Evolutionary conservation across 169 alveolate genomes (phyloP).

Genomic region (Plasmodium yoelii): DNA sequence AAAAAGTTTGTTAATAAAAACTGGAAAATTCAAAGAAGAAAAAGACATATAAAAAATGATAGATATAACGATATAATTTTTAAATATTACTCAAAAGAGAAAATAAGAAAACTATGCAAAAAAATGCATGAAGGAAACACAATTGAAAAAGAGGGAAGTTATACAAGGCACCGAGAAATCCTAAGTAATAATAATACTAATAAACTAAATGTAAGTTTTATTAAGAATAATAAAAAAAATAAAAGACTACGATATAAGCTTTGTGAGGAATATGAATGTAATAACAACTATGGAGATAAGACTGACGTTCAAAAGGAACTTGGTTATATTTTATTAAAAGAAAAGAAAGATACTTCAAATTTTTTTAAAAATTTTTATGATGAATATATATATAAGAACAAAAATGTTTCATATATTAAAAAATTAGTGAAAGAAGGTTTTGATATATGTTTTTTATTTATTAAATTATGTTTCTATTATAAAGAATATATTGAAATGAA

Average conservation of each 20-base stretch:
- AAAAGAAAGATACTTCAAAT: conserved; percentile 14
- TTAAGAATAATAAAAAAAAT: background rate
- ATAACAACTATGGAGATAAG: background rate
- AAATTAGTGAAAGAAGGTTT: conserved; percentile 40
- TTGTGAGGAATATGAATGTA: background rate
- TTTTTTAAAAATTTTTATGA: conserved; percentile 47
- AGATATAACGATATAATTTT: conserved; percentile 28
- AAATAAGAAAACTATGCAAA: background rate
- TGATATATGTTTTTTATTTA: conserved; percentile 58
- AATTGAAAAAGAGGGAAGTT: background rate
- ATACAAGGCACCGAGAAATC: background rate
- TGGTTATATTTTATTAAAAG: conserved; percentile 19
- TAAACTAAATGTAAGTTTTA: background rate
- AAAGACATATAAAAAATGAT: background rate
- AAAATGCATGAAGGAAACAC: background rate
- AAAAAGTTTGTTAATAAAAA: conserved; percentile 33
- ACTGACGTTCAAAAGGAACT: background rate
- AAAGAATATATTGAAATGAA: conserved; percentile 1
- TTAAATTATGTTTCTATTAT: conserved; percentile 50
- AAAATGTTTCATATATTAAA: conserved; percentile 30
- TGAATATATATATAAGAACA: conserved; percentile 61
- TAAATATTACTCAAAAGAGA: conserved; percentile 36
- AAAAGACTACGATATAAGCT: background rate
- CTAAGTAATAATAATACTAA: background rate
- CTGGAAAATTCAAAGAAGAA: conserved; percentile 26